A percentile compares a stretch with the other conserved stretches of the same genome.
Conservation (phyloP, 129 eudicot genomes). For the Lonicera japonica region DNA sequence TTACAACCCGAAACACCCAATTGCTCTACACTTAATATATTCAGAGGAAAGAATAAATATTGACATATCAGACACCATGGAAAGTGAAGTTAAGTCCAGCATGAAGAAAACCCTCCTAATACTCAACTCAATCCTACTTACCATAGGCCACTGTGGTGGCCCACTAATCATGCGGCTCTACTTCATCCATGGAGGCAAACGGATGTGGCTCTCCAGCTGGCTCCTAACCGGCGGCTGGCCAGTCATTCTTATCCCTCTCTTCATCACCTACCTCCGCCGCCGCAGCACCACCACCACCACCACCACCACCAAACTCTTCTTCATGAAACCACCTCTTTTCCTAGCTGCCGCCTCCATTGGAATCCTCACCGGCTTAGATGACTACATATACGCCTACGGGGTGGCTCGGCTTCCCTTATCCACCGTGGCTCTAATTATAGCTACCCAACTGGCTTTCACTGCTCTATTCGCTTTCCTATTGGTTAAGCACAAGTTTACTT, state of each 20-base stretch:
- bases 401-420: conserved; percentile 34
- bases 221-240: conserved; percentile 34
- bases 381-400: conserved; percentile 33
- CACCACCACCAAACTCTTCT: background rate
- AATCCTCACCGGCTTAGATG: conserved; percentile 23
- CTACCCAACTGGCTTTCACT: conserved; percentile 40
- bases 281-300: conserved; percentile 3
- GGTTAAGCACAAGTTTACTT: conserved; percentile 42
- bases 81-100: conserved; percentile 11
- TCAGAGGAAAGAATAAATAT: too few relatives aligned
- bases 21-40: too few relatives aligned
- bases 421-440: conserved; percentile 26
- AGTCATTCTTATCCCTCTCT: conserved; percentile 13
- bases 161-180: conserved; percentile 39
- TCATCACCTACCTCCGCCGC: conserved; percentile 23
- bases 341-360: conserved; percentile 23
- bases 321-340: conserved; percentile 23
- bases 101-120: conserved; percentile 26
- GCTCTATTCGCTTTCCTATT: conserved; percentile 34
- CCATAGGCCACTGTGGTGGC: conserved; percentile 37
- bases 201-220: conserved; percentile 37
- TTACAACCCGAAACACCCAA: too few relatives aligned
- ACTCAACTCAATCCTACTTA: conserved; percentile 22
- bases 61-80: background rate
- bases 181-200: conserved; percentile 42